Percentiles rank a stretch among this genome's conserved stretches.
phyloP scores from a whole-genome alignment of 2,329 filamentous ascomycete species.

The Alternaria conjuncta region DNA sequence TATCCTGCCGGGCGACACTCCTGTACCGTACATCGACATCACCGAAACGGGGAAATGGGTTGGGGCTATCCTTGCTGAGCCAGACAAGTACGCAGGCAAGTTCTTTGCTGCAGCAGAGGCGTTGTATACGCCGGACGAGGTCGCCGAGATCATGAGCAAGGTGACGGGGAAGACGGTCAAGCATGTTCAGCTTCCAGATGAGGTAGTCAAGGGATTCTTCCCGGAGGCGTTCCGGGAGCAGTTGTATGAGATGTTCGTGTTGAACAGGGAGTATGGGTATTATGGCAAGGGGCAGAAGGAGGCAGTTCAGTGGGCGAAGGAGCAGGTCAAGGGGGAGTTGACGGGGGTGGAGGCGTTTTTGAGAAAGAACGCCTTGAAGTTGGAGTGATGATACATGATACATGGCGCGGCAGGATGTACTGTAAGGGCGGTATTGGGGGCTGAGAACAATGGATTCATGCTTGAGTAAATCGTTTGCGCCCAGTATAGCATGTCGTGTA shows the following conservation, averaged over 20 bases:
- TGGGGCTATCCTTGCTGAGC: conserved; percentile 52
- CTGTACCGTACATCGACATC: conserved; percentile 56
- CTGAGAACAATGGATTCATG: not conserved
- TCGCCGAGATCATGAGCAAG: conserved; percentile 49
- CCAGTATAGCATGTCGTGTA: not conserved
- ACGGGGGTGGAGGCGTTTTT: conserved; percentile 39
- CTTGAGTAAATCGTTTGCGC: not conserved
- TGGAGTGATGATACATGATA: conserved; percentile 25
- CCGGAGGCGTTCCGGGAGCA: conserved; percentile 22
- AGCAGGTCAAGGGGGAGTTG: conserved; percentile 31
- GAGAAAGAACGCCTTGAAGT: conserved; percentile 19
- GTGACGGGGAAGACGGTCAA: conserved; percentile 50
- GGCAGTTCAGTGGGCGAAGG: conserved; percentile 33
- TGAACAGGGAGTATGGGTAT: conserved; percentile 39
- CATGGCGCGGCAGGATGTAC: not conserved
- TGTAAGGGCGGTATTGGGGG: too few relatives aligned
- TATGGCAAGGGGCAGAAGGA: conserved; percentile 32
- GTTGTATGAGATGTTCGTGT: conserved; percentile 37
- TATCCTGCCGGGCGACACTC: conserved; percentile 10
- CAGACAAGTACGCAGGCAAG: conserved; percentile 53
- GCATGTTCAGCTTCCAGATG: conserved; percentile 33
- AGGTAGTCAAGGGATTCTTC: conserved; percentile 34
- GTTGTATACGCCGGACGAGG: conserved; percentile 50
- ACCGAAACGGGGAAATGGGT: conserved; percentile 56
- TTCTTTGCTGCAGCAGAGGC: conserved; percentile 54